Evolutionary conservation across 176 grass and related monocot species (phyloP).

Genomic region (Oryza punctata): DNA sequence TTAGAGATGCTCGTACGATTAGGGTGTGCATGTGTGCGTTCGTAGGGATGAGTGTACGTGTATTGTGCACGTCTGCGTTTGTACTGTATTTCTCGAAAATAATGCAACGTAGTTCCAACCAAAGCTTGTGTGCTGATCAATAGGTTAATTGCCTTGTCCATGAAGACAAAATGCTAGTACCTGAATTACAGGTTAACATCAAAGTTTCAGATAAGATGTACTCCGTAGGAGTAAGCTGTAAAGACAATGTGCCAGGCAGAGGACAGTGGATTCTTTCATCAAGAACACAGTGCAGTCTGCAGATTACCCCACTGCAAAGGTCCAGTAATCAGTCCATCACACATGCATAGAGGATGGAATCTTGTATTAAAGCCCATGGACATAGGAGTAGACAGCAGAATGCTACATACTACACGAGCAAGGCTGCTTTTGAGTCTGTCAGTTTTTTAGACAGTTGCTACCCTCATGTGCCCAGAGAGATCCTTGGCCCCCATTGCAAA

Average conservation of each 20-base stretch:
- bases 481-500: constrained; percentile 15
- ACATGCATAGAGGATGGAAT: neutral
- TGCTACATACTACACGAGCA: neutral
- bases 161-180: neutral
- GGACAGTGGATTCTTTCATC: neutral
- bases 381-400: neutral
- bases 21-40: too few species aligned
- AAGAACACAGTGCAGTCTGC: neutral
- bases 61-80: too few species aligned
- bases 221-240: too few species aligned
- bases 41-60: too few species aligned
- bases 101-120: too few species aligned
- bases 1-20: too few species aligned
- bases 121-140: neutral
- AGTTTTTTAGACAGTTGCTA: neutral
- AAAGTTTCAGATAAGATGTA: neutral
- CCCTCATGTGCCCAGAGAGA: constrained; percentile 27
- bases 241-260: neutral
- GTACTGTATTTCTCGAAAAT: too few species aligned
- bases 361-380: neutral
- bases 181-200: too few species aligned
- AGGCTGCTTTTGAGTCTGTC: neutral
- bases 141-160: neutral
- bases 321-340: neutral
- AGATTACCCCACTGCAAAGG: constrained; percentile 7